Evolutionary conservation across 805 yeast genomes (phyloP).

Genomic region (Monosporozyma servazzii): DNA sequence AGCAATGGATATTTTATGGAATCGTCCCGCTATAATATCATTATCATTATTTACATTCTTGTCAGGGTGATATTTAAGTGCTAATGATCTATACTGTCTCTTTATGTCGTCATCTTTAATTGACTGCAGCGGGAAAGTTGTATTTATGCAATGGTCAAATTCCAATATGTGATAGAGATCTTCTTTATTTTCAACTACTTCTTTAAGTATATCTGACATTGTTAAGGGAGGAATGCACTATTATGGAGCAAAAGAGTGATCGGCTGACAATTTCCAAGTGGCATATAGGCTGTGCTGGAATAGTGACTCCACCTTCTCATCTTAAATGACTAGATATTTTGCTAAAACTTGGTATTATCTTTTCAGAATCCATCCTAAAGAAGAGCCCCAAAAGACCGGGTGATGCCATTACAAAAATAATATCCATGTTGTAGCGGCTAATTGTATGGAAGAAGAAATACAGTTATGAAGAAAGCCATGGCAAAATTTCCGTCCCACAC

Average conservation of each 20-base stretch:
- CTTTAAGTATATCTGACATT: not conserved
- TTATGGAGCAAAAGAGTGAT: too few species aligned
- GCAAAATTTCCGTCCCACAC: too few species aligned
- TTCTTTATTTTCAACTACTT: not conserved
- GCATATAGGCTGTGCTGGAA: too few species aligned
- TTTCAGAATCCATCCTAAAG: too few species aligned
- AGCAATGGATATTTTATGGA: conserved; percentile 24
- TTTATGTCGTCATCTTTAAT: conserved; percentile 9
- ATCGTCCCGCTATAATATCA: conserved; percentile 13
- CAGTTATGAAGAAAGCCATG: too few species aligned
- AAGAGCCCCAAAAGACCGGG: not conserved
- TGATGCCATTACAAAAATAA: too few species aligned
- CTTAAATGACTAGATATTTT: too few species aligned
- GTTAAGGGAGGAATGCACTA: not conserved
- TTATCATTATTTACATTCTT: conserved; percentile 12
- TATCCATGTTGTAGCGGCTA: too few species aligned
- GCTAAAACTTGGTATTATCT: too few species aligned
- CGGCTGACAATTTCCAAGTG: too few species aligned
- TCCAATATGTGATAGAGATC: conserved; percentile 1
- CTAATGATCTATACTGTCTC: conserved; percentile 16
- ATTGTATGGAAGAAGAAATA: not conserved
- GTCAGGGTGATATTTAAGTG: conserved; percentile 25
- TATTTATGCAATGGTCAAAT: not conserved
- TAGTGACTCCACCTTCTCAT: too few species aligned
- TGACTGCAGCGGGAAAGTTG: not conserved